These are phyloP conservation scores for Trichosporon ovoides DNA, from an alignment of 1,284 basidiomycete genomes.

Conservation along the genomic window DNA sequence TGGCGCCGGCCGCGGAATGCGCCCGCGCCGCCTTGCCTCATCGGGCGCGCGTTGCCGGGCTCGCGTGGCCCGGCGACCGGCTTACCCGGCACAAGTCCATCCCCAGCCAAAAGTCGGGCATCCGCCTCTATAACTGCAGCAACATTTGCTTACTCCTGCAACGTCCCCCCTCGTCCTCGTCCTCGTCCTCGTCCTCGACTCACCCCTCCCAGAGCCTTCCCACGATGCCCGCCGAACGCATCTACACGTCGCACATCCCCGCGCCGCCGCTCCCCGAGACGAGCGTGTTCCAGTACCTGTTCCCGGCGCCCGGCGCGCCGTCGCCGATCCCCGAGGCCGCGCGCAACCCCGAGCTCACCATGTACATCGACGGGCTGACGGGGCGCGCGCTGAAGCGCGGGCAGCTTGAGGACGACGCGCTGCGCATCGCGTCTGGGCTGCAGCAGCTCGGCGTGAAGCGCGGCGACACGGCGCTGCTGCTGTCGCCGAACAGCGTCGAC, in stretches of 20 bases:
- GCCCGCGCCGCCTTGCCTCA: too few relatives aligned
- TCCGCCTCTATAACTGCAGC: too few relatives aligned
- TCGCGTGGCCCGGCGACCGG: too few relatives aligned
- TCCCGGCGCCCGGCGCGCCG: slow-evolving; percentile 10
- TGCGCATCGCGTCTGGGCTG: slow-evolving; percentile 58
- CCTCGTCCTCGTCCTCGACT: not conserved
- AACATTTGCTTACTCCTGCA: too few relatives aligned
- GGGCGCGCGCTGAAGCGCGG: slow-evolving; percentile 58
- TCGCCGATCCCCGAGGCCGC: slow-evolving; percentile 1
- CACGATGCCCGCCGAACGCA: slow-evolving; percentile 9
- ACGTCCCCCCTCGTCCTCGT: too few relatives aligned
- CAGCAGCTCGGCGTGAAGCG: slow-evolving; percentile 28
- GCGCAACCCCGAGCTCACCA: slow-evolving; percentile 42
- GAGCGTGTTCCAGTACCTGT: slow-evolving; percentile 15
- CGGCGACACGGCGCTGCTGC: slow-evolving; percentile 39
- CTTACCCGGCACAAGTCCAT: too few relatives aligned
- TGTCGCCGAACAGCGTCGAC: slow-evolving; percentile 55
- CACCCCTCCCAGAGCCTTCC: not conserved
- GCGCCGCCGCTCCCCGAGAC: slow-evolving; percentile 34
- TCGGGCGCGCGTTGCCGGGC: too few relatives aligned
- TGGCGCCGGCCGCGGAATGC: too few relatives aligned
- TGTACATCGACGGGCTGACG: slow-evolving; percentile 63
- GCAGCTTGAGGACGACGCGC: slow-evolving; percentile 56
- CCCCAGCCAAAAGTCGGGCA: too few relatives aligned
- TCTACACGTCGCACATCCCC: slow-evolving; percentile 28